These are phyloP conservation scores for Juglanconis oblonga DNA, from an alignment of 2,329 filamentous ascomycete species.

Conservation along the genomic window DNA sequence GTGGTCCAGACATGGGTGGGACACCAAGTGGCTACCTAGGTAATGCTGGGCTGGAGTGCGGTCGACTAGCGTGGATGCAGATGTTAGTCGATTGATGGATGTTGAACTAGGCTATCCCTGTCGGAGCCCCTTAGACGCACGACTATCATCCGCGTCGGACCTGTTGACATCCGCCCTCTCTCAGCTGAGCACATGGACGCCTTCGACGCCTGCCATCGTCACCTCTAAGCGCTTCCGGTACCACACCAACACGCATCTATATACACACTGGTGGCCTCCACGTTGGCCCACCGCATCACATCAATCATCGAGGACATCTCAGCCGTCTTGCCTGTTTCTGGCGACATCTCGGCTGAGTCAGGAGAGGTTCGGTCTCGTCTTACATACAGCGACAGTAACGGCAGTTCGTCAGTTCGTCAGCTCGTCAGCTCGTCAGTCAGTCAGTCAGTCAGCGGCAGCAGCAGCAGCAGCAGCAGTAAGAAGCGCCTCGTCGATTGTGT, in stretches of 20 bases:
- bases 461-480: conserved; percentile 2
- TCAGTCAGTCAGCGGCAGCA: conserved; percentile 1
- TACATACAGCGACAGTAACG: too few species aligned
- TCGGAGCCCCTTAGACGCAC: background rate
- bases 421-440: background rate
- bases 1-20: too few species aligned
- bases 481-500: conserved; percentile 8
- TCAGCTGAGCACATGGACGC: background rate
- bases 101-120: background rate
- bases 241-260: background rate
- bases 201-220: background rate
- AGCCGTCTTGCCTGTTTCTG: background rate
- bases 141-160: background rate
- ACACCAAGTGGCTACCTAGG: too few species aligned
- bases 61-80: too few species aligned
- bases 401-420: background rate
- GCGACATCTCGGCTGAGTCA: conserved; percentile 13
- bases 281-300: background rate
- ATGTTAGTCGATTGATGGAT: background rate
- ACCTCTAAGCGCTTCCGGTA: background rate
- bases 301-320: background rate
- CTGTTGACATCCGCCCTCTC: background rate
- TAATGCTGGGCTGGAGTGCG: background rate
- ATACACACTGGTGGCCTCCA: background rate
- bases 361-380: conserved; percentile 5